A percentile compares a stretch with the other conserved stretches of the same genome.
phyloP scores from a whole-genome alignment of 2,329 filamentous ascomycete genomes.

The Fusarium keratoplasticum region DNA sequence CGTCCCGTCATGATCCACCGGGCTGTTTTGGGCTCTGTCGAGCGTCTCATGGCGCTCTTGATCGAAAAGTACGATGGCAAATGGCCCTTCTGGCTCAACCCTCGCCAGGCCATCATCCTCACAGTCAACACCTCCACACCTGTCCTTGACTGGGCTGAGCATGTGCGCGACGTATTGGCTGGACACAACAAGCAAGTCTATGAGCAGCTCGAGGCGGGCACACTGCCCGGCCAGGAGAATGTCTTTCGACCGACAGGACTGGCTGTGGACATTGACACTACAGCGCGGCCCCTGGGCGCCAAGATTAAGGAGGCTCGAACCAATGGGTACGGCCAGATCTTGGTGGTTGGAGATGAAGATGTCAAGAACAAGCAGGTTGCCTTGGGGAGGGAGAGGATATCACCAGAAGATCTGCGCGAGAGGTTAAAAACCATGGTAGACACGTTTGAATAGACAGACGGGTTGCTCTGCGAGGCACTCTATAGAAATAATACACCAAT shows the following conservation, averaged over 20 bases:
- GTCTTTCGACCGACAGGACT: conserved; percentile 69
- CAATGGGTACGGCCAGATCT: conserved; percentile 79
- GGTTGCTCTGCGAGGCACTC: conserved; percentile 6
- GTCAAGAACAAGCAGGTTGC: conserved; percentile 68
- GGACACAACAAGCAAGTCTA: conserved; percentile 54
- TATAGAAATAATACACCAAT: conserved; percentile 16
- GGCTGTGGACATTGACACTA: conserved; percentile 77
- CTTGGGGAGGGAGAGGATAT: conserved; percentile 55
- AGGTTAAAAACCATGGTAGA: conserved; percentile 60
- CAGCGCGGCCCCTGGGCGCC: conserved; percentile 69
- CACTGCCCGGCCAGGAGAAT: conserved; percentile 51
- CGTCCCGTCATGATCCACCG: conserved; percentile 85
- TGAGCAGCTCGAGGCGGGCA: conserved; percentile 49
- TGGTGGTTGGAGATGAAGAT: conserved; percentile 77
- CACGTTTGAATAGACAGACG: conserved; percentile 57
- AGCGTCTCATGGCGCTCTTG: conserved; percentile 85
- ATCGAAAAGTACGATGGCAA: conserved; percentile 85
- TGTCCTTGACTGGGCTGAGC: conserved; percentile 62
- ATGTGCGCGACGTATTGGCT: conserved; percentile 62
- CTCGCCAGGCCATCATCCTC: conserved; percentile 79
- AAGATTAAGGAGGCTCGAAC: conserved; percentile 79
- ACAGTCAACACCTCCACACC: conserved; percentile 73
- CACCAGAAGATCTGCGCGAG: conserved; percentile 57
- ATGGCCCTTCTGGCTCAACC: conserved; percentile 92
- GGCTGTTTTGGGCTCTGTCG: conserved; percentile 85